Percentiles rank a stretch among this genome's conserved stretches.
phyloP scores from a whole-genome alignment of 148 eudicot genomes.

The Drosera capensis region DNA sequence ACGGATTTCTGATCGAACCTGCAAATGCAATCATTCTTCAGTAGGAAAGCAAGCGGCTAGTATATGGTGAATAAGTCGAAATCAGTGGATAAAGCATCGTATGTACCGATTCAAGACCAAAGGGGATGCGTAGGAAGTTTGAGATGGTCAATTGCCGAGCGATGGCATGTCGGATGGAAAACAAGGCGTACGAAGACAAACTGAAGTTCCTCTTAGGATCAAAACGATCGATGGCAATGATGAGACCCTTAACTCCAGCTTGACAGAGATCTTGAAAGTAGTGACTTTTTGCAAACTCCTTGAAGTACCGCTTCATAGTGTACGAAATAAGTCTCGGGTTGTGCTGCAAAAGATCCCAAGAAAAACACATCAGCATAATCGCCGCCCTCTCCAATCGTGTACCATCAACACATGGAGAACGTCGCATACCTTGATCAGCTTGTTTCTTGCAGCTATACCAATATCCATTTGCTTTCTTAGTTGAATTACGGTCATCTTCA shows the following conservation, averaged over 20 bases:
- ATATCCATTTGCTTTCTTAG: slow-evolving; percentile 41
- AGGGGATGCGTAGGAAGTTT: slow-evolving; percentile 75
- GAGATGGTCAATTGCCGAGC: slow-evolving; percentile 80
- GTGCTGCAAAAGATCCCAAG: slow-evolving; percentile 44
- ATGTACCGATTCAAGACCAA: slow-evolving; percentile 88
- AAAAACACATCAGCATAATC: not conserved
- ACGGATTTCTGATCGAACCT: slow-evolving; percentile 79
- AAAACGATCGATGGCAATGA: slow-evolving; percentile 83
- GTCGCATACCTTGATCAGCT: slow-evolving; percentile 60
- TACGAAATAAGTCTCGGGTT: slow-evolving; percentile 82
- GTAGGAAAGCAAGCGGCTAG: not conserved
- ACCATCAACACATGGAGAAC: not conserved
- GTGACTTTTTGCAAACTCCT: slow-evolving; percentile 57
- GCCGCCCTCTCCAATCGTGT: not conserved
- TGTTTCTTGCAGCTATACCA: slow-evolving; percentile 83
- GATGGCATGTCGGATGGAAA: slow-evolving; percentile 88
- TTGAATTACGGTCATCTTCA: slow-evolving; percentile 36
- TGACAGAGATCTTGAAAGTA: slow-evolving; percentile 88
- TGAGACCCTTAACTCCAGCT: slow-evolving; percentile 89
- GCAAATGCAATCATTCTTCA: slow-evolving; percentile 7
- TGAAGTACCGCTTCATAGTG: slow-evolving; percentile 83
- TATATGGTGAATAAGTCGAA: not conserved
- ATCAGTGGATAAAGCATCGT: slow-evolving; percentile 3
- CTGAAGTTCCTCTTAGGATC: slow-evolving; percentile 63
- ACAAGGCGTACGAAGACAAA: slow-evolving; percentile 73